Evolutionary conservation across 163 green algal species (phyloP).

Genomic region (Prototheca stagnorum): DNA sequence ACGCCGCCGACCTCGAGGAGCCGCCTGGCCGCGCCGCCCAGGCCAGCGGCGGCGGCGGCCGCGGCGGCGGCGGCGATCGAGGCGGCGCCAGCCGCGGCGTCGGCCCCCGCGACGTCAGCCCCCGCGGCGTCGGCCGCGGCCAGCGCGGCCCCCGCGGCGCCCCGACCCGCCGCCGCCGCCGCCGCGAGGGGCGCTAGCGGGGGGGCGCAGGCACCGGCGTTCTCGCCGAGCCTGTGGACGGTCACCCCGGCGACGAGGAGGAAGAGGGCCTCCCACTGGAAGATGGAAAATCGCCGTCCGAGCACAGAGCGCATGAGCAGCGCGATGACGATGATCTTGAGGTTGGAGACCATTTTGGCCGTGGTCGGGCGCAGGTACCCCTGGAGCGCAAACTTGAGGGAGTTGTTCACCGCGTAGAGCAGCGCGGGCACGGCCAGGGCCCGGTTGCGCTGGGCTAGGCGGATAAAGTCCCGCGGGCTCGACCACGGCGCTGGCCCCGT

Average conservation of each 20-base stretch:
- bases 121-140: too few species aligned
- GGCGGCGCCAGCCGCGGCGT: too few species aligned
- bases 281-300: constrained; percentile 59
- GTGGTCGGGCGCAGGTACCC: constrained; percentile 89
- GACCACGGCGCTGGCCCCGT: constrained; percentile 44
- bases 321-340: constrained; percentile 91
- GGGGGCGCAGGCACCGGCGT: constrained; percentile 3
- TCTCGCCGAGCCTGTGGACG: constrained; percentile 72
- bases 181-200: constrained; percentile 4
- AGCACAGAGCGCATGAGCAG: constrained; percentile 76
- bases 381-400: constrained; percentile 89
- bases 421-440: constrained; percentile 62
- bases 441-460: constrained; percentile 60
- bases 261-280: constrained; percentile 86
- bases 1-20: too few species aligned
- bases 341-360: constrained; percentile 93
- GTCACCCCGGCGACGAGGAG: constrained; percentile 87
- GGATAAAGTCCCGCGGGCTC: constrained; percentile 35
- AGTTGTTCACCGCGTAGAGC: constrained; percentile 92
- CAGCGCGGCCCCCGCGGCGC: too few species aligned
- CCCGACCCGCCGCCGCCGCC: too few species aligned
- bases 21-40: too few species aligned
- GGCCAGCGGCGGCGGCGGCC: constrained; percentile 18
- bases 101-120: neutral
- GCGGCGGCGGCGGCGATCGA: constrained; percentile 7